These are phyloP conservation scores for Selaginella tamariscina DNA, from an alignment of 75 land plant genomes.

Conservation along the genomic window DNA sequence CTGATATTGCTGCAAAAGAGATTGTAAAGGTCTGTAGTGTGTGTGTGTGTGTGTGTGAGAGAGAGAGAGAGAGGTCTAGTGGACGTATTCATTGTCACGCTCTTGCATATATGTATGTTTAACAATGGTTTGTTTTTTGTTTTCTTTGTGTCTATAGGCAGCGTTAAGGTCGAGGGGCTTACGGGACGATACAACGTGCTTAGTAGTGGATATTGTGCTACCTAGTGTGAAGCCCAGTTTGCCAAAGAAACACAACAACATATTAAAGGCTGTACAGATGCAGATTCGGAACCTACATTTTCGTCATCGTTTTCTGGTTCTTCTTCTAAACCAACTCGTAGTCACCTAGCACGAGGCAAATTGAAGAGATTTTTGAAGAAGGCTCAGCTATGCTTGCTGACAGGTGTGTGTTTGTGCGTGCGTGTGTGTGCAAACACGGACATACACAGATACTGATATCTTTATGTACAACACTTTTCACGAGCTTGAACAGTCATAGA, in stretches of 20 bases:
- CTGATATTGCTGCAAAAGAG: conserved; percentile 75
- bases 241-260: conserved; percentile 45
- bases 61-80: not conserved
- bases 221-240: conserved; percentile 36
- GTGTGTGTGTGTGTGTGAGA: not conserved
- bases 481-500: not conserved
- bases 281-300: not conserved
- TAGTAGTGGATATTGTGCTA: conserved; percentile 74
- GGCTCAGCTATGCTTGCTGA: conserved; percentile 97
- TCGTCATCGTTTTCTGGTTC: not conserved
- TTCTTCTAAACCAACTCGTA: not conserved
- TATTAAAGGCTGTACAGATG: conserved; percentile 28
- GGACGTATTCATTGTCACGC: not conserved
- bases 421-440: not conserved
- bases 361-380: conserved; percentile 90
- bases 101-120: not conserved
- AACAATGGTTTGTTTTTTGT: not conserved
- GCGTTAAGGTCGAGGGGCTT: conserved; percentile 65
- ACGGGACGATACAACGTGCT: conserved; percentile 91
- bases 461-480: not conserved
- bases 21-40: conserved; percentile 56
- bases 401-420: conserved; percentile 38
- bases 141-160: conserved; percentile 34
- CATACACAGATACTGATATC: not conserved
- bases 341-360: conserved; percentile 21